Percentiles rank a stretch among this genome's conserved stretches.
phyloP scores from a whole-genome alignment of 352 stramenopile genomes.

The Globisporangium perplexum region DNA sequence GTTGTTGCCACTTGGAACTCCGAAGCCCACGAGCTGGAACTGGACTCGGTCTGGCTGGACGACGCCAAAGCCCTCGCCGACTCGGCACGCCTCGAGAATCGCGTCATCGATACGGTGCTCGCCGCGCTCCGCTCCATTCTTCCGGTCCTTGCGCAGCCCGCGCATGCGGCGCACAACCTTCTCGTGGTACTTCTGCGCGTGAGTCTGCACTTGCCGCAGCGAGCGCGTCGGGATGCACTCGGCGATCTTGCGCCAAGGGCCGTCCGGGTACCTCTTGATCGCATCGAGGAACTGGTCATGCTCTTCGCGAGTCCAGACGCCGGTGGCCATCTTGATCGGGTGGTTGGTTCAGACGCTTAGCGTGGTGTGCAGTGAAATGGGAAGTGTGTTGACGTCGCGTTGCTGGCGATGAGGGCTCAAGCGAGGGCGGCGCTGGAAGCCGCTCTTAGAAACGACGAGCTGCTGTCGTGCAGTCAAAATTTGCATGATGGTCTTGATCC shows the following conservation, averaged over 20 bases:
- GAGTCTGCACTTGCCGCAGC: constrained; percentile 55
- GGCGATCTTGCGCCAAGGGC: constrained; percentile 46
- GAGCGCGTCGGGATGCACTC: constrained; percentile 43
- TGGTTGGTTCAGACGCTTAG: not conserved
- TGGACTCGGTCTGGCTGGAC: constrained; percentile 2
- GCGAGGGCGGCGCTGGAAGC: not conserved
- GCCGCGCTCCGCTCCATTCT: constrained; percentile 1
- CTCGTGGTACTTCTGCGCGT: constrained; percentile 61
- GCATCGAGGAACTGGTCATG: constrained; percentile 54
- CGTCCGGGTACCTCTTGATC: constrained; percentile 41
- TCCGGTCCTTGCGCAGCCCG: constrained; percentile 36
- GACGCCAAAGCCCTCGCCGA: not conserved
- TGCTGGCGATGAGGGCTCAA: not conserved
- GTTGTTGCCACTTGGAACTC: not conserved
- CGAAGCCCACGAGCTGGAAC: constrained; percentile 1
- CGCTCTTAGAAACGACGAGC: not conserved
- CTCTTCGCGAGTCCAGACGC: constrained; percentile 51
- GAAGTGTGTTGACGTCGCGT: not conserved
- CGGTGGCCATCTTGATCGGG: not conserved
- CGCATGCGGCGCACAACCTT: constrained; percentile 42
- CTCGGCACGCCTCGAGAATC: constrained; percentile 16
- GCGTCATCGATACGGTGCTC: constrained; percentile 57
- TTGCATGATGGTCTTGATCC: not conserved
- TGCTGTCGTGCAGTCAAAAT: not conserved
- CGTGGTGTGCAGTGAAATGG: not conserved